Base-by-base conservation (phyloP, 2,329 filamentous ascomycete species). In the Botryotinia globosa region DNA sequence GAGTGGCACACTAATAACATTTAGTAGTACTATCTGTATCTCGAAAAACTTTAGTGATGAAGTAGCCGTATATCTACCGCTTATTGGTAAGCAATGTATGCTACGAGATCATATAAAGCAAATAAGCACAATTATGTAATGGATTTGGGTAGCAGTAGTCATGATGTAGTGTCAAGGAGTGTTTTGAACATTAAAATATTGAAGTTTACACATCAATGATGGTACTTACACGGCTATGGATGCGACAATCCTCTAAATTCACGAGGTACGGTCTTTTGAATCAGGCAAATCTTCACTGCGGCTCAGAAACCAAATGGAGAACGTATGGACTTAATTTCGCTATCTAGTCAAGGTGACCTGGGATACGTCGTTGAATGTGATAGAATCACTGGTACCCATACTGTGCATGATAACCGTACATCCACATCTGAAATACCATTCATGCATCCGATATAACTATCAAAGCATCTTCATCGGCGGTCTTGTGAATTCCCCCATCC, bases 401-500 rank as follows among this genome's bases (percentile, higher is more conserved):
- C 10, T 20, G 16, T 44, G 4, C 8, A 32, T 32, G 1, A 12
- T 22, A 10, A 8, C n/a, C 48, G 7, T 44, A 32, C 42, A 44
- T 22, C 39, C n/a, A 14, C 29, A 1, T 12, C 10, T 12, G 22
- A 4, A 14, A 44, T 12, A 42, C 10, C 6, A 32, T 42, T 7
- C 39, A 8, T 42, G 16, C 6, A 29, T 32, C 48, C 18, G 1
- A 12, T 14, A 54, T 29, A 2, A 10, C 14, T 29, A 9, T 48
- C 18, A 7, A 20, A 12, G 39, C 3, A 10, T 44, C 16, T 44
- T 37, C 6, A 29, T 39, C 8, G 9, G 18, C 3, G 1, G 3
- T 32, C 18, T 7, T 9, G 20, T 32, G 3, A 7, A 8, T 10
- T 12, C 18, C 1, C 1, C 8, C 32, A 4, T 0, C 20, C 37